phyloP scores from a whole-genome alignment of 2,329 filamentous ascomycete genomes.

The Diaporthe sp. region DNA sequence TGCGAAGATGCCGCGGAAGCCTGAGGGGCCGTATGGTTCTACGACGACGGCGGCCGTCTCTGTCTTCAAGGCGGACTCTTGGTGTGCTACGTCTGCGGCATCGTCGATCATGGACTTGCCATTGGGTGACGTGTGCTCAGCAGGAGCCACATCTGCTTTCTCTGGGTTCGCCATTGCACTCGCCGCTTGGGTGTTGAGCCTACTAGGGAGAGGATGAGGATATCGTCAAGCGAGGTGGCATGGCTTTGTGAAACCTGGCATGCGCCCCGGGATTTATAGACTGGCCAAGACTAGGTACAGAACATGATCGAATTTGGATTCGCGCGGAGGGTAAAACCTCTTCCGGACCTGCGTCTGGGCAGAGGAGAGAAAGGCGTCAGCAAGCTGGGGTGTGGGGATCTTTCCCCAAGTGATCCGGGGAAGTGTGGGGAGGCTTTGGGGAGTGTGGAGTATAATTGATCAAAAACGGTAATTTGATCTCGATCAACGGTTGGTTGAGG shows the following conservation, averaged over 20 bases:
- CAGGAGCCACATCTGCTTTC: conserved; percentile 7
- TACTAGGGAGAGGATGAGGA: not conserved
- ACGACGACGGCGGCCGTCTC: not conserved
- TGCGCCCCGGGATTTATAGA: not conserved
- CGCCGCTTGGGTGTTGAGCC: not conserved
- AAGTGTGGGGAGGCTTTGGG: conserved; percentile 3
- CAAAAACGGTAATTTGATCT: conserved; percentile 16
- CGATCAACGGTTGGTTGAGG: not conserved
- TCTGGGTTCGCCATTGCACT: not conserved
- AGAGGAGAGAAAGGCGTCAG: not conserved
- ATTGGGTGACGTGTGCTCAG: not conserved
- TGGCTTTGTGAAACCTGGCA: not conserved
- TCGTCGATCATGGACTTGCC: conserved; percentile 11
- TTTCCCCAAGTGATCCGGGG: conserved; percentile 3
- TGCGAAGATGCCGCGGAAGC: conserved; percentile 26
- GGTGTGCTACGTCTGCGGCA: conserved; percentile 8
- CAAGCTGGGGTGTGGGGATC: not conserved
- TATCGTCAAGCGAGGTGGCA: not conserved
- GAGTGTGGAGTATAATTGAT: conserved; percentile 2
- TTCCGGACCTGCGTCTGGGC: not conserved
- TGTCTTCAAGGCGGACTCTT: conserved; percentile 2
- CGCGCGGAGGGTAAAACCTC: not conserved
- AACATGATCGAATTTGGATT: not conserved
- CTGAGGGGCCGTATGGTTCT: conserved; percentile 13
- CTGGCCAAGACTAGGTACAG: not conserved